phyloP scores from a whole-genome alignment of 305 asterid species.

The Fraxinus ornus region DNA sequence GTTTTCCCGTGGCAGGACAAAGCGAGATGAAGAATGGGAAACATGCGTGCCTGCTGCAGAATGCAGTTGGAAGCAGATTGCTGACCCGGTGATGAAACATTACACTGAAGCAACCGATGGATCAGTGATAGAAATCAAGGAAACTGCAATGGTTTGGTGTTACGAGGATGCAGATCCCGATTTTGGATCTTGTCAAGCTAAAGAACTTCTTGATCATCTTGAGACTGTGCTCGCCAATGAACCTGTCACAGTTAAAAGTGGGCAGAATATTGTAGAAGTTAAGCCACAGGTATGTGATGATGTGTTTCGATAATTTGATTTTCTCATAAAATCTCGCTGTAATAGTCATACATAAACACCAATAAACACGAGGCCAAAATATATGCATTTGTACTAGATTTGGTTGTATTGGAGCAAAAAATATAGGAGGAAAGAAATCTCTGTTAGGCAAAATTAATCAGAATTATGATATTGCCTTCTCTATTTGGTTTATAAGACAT shows the following conservation, averaged over 20 bases:
- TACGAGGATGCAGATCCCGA: slow-evolving; percentile 60
- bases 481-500: not conserved
- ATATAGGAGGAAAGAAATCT: not conserved
- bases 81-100: slow-evolving; percentile 50
- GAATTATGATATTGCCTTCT: not conserved
- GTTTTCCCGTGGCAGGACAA: slow-evolving; percentile 30
- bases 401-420: not conserved
- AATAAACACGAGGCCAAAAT: not conserved
- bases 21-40: slow-evolving; percentile 50
- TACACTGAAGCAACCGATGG: slow-evolving; percentile 54
- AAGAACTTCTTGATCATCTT: slow-evolving; percentile 61
- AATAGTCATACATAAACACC: not conserved
- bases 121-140: slow-evolving; percentile 47
- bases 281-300: slow-evolving; percentile 67
- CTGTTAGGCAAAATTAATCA: not conserved
- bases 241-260: slow-evolving; percentile 62
- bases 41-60: slow-evolving; percentile 42
- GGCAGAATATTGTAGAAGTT: slow-evolving; percentile 71
- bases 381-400: not conserved
- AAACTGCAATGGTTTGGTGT: slow-evolving; percentile 55
- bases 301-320: not conserved
- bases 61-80: slow-evolving; percentile 51
- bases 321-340: not conserved
- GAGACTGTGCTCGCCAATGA: slow-evolving; percentile 86
- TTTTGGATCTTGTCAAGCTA: slow-evolving; percentile 53